Percentiles rank a stretch among this genome's conserved stretches.
Conservation (phyloP, 2,329 filamentous ascomycete species). For the Aureobasidium sp. region DNA sequence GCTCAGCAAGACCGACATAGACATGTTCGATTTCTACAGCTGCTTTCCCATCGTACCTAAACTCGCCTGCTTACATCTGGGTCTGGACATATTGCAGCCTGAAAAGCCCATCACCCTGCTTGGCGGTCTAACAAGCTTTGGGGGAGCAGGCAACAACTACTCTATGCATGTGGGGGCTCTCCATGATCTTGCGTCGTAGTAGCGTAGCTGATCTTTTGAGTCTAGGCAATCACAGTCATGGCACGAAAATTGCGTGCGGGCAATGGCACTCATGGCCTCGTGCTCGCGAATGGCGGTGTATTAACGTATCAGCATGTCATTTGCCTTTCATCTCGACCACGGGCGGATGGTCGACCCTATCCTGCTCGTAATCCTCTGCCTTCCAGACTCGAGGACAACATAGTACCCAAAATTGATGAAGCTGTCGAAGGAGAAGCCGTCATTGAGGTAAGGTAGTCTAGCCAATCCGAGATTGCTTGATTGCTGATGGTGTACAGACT, state of each 20-base stretch:
- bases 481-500: slow-evolving; percentile 36
- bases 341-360: slow-evolving; percentile 36
- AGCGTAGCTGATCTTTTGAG: background rate
- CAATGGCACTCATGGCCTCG: slow-evolving; percentile 44
- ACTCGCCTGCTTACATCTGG: slow-evolving; percentile 54
- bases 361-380: slow-evolving; percentile 42
- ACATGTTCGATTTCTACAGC: slow-evolving; percentile 58
- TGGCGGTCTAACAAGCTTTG: slow-evolving; percentile 61
- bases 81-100: slow-evolving; percentile 40
- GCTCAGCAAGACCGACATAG: slow-evolving; percentile 46
- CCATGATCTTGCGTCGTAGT: slow-evolving; percentile 19
- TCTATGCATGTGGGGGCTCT: slow-evolving; percentile 52
- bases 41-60: slow-evolving; percentile 67
- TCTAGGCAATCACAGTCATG: slow-evolving; percentile 48
- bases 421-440: slow-evolving; percentile 44
- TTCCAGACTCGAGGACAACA: slow-evolving; percentile 32
- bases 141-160: slow-evolving; percentile 65
- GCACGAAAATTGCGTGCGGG: slow-evolving; percentile 45
- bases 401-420: slow-evolving; percentile 34
- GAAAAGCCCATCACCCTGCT: slow-evolving; percentile 53
- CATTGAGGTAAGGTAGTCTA: slow-evolving; percentile 42
- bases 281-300: slow-evolving; percentile 60
- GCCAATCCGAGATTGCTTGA: background rate
- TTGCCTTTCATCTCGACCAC: slow-evolving; percentile 46
- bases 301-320: slow-evolving; percentile 60